Percentiles rank a stretch among this genome's conserved stretches.
phyloP scores from a whole-genome alignment of 2,329 filamentous ascomycete species.

The Fusarium sp. region DNA sequence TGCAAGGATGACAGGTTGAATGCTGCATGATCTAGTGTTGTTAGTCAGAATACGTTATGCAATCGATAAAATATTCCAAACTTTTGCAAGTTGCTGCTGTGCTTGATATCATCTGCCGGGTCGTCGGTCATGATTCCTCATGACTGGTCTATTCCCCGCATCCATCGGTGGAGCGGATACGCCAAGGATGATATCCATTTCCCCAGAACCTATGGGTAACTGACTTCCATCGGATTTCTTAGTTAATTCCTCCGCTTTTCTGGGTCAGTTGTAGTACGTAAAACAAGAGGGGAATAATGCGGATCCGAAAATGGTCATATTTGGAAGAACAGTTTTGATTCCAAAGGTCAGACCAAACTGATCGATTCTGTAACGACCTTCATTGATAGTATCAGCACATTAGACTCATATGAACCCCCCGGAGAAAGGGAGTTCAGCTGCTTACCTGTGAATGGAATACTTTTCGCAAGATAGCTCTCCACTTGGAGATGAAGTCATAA shows the following conservation, averaged over 20 bases:
- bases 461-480: neutral
- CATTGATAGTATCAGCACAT: neutral
- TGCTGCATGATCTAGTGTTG: neutral
- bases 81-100: too few species aligned
- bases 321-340: neutral
- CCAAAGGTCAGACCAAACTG: neutral
- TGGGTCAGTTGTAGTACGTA: neutral
- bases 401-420: neutral
- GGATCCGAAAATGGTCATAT: slow-evolving; percentile 5
- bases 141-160: neutral
- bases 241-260: slow-evolving; percentile 25
- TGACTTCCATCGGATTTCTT: slow-evolving; percentile 9
- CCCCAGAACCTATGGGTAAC: neutral
- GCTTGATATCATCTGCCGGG: neutral
- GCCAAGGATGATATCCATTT: neutral
- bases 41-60: neutral
- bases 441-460: neutral
- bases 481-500: neutral
- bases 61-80: neutral
- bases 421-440: neutral
- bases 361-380: neutral
- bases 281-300: slow-evolving; percentile 2
- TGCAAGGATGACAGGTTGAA: neutral
- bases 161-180: slow-evolving; percentile 5
- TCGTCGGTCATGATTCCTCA: neutral